A percentile compares a stretch with the other conserved stretches of the same genome.
phyloP scores from a whole-genome alignment of 805 yeast species.

The Candida patagonica region DNA sequence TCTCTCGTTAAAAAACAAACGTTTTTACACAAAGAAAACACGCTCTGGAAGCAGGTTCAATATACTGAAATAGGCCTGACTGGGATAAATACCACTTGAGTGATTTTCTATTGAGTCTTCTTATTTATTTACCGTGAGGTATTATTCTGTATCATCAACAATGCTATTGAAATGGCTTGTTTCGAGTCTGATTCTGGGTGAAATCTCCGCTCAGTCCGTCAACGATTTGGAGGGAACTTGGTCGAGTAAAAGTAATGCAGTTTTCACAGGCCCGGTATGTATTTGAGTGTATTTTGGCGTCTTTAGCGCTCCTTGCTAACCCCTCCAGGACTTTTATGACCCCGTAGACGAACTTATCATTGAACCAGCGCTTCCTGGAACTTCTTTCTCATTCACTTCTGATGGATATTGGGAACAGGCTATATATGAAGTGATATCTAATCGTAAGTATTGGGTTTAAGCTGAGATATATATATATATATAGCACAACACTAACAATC shows the following conservation, averaged over 20 bases:
- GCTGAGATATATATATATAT: too few relatives aligned
- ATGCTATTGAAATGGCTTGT: not conserved
- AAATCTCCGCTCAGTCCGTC: constrained; percentile 1
- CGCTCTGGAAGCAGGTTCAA: too few relatives aligned
- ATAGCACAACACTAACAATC: too few relatives aligned
- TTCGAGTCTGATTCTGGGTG: not conserved
- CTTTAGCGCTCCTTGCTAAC: not conserved
- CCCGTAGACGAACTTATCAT: constrained; percentile 91
- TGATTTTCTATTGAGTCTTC: too few relatives aligned
- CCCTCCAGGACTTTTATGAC: constrained; percentile 55
- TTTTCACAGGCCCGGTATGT: constrained; percentile 85
- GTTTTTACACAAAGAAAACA: too few relatives aligned
- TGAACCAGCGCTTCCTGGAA: constrained; percentile 94
- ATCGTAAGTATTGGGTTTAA: constrained; percentile 28
- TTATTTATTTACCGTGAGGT: too few relatives aligned
- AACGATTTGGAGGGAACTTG: constrained; percentile 71
- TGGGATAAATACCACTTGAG: too few relatives aligned
- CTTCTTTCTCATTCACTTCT: constrained; percentile 82
- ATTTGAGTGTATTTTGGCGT: constrained; percentile 3
- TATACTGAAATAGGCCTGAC: too few relatives aligned
- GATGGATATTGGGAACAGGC: constrained; percentile 94
- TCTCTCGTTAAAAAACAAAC: too few relatives aligned
- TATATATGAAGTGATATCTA: constrained; percentile 66
- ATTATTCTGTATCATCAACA: too few relatives aligned
- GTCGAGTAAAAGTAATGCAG: constrained; percentile 89